A percentile compares a stretch with the other conserved stretches of the same genome.
Conservation (phyloP, 768 basidiomycete species). For the Pholiota microspora region DNA sequence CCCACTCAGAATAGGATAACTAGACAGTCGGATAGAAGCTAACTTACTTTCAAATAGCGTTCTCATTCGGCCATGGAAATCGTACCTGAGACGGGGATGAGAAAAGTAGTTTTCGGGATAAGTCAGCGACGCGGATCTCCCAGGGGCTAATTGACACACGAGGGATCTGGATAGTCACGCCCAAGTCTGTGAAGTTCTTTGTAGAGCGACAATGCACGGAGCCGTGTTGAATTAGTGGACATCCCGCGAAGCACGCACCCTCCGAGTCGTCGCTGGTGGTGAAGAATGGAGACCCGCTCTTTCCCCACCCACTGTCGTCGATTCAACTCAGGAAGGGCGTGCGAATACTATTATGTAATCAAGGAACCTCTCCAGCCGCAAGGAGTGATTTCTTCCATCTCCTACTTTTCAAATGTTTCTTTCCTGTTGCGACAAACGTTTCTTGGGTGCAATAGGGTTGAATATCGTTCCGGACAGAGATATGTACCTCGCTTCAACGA, state of each 20-base stretch:
- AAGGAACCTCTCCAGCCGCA: not conserved
- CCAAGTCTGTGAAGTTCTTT: slow-evolving; percentile 82
- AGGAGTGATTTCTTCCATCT: not conserved
- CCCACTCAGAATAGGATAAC: slow-evolving; percentile 1
- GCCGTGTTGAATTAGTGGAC: slow-evolving; percentile 50
- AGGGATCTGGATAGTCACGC: slow-evolving; percentile 78
- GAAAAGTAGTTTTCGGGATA: not conserved
- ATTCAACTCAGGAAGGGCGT: too few species aligned
- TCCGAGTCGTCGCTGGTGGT: not conserved
- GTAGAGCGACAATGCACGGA: slow-evolving; percentile 71
- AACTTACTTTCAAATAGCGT: slow-evolving; percentile 71
- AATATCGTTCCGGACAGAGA: not conserved
- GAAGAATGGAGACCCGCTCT: not conserved
- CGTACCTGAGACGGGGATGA: slow-evolving; percentile 47
- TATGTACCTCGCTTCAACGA: not conserved
- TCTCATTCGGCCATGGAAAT: slow-evolving; percentile 74
- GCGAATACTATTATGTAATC: not conserved
- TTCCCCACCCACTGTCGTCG: not conserved
- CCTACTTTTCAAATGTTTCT: not conserved
- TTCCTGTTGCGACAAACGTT: slow-evolving; percentile 3
- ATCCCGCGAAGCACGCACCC: slow-evolving; percentile 26
- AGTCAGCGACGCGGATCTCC: slow-evolving; percentile 1
- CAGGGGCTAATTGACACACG: slow-evolving; percentile 45
- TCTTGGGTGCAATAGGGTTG: not conserved
- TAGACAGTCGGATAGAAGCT: slow-evolving; percentile 1